These are phyloP conservation scores for Vicia villosa DNA, from an alignment of 306 rosid genomes.

Conservation along the genomic window DNA sequence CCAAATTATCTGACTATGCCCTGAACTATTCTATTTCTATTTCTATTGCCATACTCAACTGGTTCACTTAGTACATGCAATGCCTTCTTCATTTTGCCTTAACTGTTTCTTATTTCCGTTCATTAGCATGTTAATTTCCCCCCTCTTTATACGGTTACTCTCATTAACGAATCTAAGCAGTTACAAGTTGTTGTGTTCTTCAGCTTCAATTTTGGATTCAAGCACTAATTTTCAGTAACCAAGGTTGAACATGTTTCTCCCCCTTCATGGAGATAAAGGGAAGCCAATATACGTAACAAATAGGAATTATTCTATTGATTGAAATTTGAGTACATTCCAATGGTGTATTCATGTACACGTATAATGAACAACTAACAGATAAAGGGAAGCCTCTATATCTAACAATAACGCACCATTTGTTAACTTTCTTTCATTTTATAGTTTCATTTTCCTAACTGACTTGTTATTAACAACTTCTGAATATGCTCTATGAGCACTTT, in stretches of 20 bases:
- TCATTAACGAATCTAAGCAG: neutral
- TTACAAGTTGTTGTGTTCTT: neutral
- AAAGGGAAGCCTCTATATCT: neutral
- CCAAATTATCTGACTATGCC: too few species aligned
- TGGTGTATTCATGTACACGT: neutral
- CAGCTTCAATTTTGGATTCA: slow-evolving; percentile 9
- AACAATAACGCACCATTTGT: neutral
- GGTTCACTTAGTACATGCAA: neutral
- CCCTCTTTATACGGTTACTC: neutral
- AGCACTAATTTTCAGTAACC: neutral
- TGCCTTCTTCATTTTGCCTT: slow-evolving; percentile 21
- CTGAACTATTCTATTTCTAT: too few species aligned
- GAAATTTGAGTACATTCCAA: neutral
- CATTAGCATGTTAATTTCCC: neutral
- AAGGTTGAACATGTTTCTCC: neutral
- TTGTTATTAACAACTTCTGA: neutral
- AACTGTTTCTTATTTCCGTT: neutral
- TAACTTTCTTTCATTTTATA: neutral
- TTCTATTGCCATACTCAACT: slow-evolving; percentile 1
- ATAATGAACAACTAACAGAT: neutral
- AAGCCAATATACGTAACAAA: too few species aligned
- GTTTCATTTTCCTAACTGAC: neutral
- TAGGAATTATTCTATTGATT: neutral
- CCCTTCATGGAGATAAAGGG: too few species aligned
- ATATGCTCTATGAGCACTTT: neutral